These are phyloP conservation scores for Spatholobus suberectus DNA, from an alignment of 306 rosid species.

Conservation along the genomic window DNA sequence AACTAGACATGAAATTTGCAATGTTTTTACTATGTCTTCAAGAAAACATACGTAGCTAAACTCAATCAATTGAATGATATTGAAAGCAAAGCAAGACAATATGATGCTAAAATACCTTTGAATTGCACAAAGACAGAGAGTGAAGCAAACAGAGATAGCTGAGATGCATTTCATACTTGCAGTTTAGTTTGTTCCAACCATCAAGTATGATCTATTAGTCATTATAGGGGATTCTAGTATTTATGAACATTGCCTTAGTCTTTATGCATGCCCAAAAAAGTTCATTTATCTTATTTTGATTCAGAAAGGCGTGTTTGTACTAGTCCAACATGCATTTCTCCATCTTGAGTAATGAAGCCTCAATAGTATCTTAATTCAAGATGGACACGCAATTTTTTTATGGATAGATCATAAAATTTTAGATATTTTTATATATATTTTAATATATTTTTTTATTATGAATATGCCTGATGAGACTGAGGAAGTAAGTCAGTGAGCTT, in stretches of 20 bases:
- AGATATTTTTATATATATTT: no score
- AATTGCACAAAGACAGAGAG: constrained; percentile 36
- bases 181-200: neutral
- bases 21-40: neutral
- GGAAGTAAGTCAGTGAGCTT: neutral
- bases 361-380: neutral
- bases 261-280: neutral
- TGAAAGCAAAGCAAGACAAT: neutral
- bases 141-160: constrained; percentile 28
- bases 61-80: neutral
- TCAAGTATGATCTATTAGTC: neutral
- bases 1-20: neutral
- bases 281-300: no score
- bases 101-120: constrained; percentile 43
- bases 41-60: neutral
- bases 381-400: neutral
- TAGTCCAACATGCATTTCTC: neutral
- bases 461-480: neutral
- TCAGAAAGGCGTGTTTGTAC: neutral
- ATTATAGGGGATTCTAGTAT: neutral
- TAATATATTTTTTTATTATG: no score
- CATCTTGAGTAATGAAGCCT: neutral
- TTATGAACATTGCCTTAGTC: neutral
- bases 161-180: constrained; percentile 39
- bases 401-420: no score